Evolutionary conservation across 2,329 filamentous ascomycete genomes (phyloP), one percentile per base, ranked within the genome.

Genomic region (Alternaria viburni): DNA sequence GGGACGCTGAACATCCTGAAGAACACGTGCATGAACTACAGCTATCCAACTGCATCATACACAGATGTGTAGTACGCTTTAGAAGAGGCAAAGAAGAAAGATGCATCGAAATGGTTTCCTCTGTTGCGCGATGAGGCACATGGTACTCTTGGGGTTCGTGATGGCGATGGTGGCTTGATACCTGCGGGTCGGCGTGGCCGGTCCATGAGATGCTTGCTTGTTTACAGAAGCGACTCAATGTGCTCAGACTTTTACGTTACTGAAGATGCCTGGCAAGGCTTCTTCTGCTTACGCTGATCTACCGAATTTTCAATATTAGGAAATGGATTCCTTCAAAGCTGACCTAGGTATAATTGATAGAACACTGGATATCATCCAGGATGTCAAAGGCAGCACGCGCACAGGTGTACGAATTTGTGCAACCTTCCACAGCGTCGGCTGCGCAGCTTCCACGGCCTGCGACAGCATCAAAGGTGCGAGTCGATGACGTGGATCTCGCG

Each of bases 401-500:
- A 30, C 19, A 19, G n/a, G 4, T 25, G n/a, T 30, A 15, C 13
- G 15, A 44, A 12, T 12, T 21, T 30, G 9, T n/a, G 44, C 13
- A 19, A 28, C 15, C 32, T 11, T 17, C 6, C 17, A 47, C 51
- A 15, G 17, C n/a, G 21, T 56, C 30, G n/a, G 44, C 13, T 19
- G 30, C 36, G 54, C 36, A 21, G 28, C 25, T 57, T 44, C 23
- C 28, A 43, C 52, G 47, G 45, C 19, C 46, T 46, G 36, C 41
- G 54, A 55, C 28, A 52, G 49, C 28, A 54, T n/a, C 32, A 41
- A 43, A 61, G 45, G 36, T 59, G 51, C 43, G 47, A 47, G 32
- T 56, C 46, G 57, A 73, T 74, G 68, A 73, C 69, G 71, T 73
- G 65, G 62, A 61, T 61, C 68, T 70, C 63, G 71, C 69, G 67